Base-by-base conservation (phyloP, 257 asterid genomes). In the Coffea canephora region DNA sequence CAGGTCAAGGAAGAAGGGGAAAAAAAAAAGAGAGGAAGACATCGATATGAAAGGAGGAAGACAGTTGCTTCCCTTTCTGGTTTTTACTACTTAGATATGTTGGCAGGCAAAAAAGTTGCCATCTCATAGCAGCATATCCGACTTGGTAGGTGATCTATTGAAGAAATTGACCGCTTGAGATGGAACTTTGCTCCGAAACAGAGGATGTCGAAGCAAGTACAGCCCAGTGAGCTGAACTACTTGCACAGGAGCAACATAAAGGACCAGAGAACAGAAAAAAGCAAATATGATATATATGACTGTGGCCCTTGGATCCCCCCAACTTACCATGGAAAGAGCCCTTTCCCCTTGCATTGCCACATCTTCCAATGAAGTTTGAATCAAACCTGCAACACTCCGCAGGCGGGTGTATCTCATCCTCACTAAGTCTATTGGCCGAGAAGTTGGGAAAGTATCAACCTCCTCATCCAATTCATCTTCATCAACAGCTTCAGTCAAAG, bases 281-380 rank as follows among this genome's bases (percentile, higher is more conserved):
- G 98, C 85, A 66, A 91, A 84, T 73, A 83, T 79, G 39, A 91
- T 85, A 55, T 93, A 83, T 55, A 91, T 84, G 2, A 94, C 93
- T 0, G 99, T 91, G 21, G 97, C 98, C 83, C 99, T 84, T 0
- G 98, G 97, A 80, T 95, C 99, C 85, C 97, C 88, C 99, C 99
- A 95, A 92, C 91, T 95, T 73, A 95, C 78, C 77, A 95, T 81
- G 31, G 92, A 81, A 55, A 90, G 92, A 19, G 90, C 91, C 77
- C 98, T 87, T 85, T 95, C 99, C 31, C 89, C 98, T 79, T 93
- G 98, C 15, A 88, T 89, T 14, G 98, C 99, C 86, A 93, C 75
- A 81, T 93, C 99, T 39, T 95, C 95, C 2, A 91, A 71, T 84
- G 89, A 96, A 0, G 83, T 89, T 62, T 93, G 99, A 71, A 95